Evolutionary conservation across 163 green algal species (phyloP).

Genomic region (Coccomyxa subellipsoidea): DNA sequence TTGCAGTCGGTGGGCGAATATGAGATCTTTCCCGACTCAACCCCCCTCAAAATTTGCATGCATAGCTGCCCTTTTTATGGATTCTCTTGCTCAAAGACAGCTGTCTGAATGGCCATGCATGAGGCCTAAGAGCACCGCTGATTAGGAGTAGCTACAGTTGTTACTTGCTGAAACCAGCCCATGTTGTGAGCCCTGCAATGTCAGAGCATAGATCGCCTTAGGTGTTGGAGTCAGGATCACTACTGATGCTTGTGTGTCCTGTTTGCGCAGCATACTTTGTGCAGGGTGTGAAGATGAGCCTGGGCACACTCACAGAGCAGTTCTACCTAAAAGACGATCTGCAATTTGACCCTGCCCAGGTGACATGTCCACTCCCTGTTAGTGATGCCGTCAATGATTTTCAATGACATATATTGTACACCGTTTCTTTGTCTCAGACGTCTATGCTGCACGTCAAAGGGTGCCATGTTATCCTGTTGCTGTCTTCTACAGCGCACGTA

Average conservation of each 20-base stretch:
- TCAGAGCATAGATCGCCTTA: not conserved
- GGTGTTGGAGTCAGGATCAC: not conserved
- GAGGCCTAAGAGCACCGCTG: too few species aligned
- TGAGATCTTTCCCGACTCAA: not conserved
- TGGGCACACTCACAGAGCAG: conserved; percentile 67
- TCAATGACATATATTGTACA: not conserved
- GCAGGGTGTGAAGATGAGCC: conserved; percentile 63
- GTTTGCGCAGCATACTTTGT: conserved; percentile 53
- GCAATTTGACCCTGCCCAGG: conserved; percentile 54
- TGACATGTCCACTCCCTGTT: not conserved
- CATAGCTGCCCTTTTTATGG: too few species aligned
- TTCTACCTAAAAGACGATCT: conserved; percentile 88
- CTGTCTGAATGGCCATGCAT: too few species aligned
- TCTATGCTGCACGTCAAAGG: too few species aligned
- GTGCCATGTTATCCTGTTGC: too few species aligned
- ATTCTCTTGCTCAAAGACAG: too few species aligned
- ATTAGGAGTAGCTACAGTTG: too few species aligned
- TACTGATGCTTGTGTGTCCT: not conserved
- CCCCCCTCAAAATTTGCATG: too few species aligned
- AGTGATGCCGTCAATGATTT: not conserved
- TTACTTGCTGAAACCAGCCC: too few species aligned
- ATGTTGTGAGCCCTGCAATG: too few species aligned
- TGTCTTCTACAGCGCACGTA: too few species aligned
- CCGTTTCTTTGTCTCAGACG: not conserved
- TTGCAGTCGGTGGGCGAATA: conserved; percentile 45